Evolutionary conservation across 768 basidiomycete genomes (phyloP), one percentile per base, ranked within the genome.

Genomic region (Trametopsis cervina): DNA sequence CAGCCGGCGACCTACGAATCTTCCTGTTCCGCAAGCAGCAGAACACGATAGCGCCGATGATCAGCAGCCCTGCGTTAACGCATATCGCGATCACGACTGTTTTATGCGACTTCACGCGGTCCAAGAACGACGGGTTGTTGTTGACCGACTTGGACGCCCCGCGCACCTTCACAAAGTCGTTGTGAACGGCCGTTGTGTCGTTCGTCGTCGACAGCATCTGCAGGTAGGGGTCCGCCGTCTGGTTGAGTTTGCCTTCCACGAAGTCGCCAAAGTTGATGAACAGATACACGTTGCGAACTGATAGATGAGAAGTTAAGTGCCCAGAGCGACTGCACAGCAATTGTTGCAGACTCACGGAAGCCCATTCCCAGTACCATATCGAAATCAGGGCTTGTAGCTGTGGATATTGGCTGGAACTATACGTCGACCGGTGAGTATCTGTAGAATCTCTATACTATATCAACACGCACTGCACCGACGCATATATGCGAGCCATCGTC

Each of bases 321-420:
- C 11, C 46, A 45, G 6, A 47, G 50, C 23, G 7, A 21, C 5
- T 10, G 27, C 25, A 33, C n/a, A 24, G 27, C 9, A 33, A 42
- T 21, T 42, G 15, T 35, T 26, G 33, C 18, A 21, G 5, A 70
- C 80, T 57, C 54, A 83, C 83, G 63, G 66, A 85, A 86, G 7
- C 77, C 72, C 81, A 86, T 86, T 47, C 85, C 85, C 39, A 87
- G 68, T 39, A 87, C 74, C 60, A 82, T 73, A 57, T 86, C 84
- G 52, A 72, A 86, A 23, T 62, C 69, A 23, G 73, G 68, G 35
- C 70, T 70, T 36, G 64, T 60, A 42, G 74, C 68, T 40, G 73
- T 77, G 6, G 75, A 73, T 37, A 78, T 75, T 4, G 85, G 84
- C 54, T 87, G 85, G 67, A 86, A 88, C 84, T 85, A 49, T 21